A percentile compares a stretch with the other conserved stretches of the same genome.
These are phyloP conservation scores for Boletus albobrunnescens DNA, from an alignment of 1,284 basidiomycete species.

Conservation along the genomic window DNA sequence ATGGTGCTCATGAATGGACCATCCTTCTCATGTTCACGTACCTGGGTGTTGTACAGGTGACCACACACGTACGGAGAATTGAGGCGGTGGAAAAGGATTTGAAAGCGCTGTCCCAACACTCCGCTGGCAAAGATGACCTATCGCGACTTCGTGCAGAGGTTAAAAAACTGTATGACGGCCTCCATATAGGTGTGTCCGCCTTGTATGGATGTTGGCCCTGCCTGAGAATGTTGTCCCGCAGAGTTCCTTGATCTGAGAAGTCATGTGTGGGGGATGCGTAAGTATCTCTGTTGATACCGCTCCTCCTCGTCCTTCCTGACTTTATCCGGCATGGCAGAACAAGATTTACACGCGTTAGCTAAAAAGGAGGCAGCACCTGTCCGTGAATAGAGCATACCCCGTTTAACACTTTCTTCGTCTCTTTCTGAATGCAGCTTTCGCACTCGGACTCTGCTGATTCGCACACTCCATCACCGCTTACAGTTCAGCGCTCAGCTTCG, in stretches of 20 bases:
- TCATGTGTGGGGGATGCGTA: slow-evolving; percentile 81
- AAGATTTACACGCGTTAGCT: slow-evolving; percentile 71
- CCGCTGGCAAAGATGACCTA: slow-evolving; percentile 76
- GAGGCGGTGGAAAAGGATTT: slow-evolving; percentile 87
- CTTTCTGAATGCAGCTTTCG: neutral
- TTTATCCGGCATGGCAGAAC: slow-evolving; percentile 46
- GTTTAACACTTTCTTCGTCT: neutral
- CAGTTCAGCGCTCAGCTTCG: too few species aligned
- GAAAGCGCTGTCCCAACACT: slow-evolving; percentile 64
- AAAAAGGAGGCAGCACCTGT: slow-evolving; percentile 63
- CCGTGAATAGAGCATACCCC: slow-evolving; percentile 39
- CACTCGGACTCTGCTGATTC: neutral
- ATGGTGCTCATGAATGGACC: slow-evolving; percentile 19
- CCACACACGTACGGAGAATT: slow-evolving; percentile 79
- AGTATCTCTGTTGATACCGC: slow-evolving; percentile 35
- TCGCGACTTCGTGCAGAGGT: slow-evolving; percentile 71
- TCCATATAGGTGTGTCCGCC: slow-evolving; percentile 61
- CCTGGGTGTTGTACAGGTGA: slow-evolving; percentile 50
- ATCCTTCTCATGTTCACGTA: neutral
- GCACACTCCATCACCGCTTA: neutral
- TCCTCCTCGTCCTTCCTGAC: neutral
- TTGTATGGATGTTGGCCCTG: neutral
- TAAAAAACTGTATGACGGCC: slow-evolving; percentile 81
- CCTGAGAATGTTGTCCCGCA: neutral
- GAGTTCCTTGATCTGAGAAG: slow-evolving; percentile 75